Conservation (phyloP, 345 rosid species). For the Litchi chinensis region DNA sequence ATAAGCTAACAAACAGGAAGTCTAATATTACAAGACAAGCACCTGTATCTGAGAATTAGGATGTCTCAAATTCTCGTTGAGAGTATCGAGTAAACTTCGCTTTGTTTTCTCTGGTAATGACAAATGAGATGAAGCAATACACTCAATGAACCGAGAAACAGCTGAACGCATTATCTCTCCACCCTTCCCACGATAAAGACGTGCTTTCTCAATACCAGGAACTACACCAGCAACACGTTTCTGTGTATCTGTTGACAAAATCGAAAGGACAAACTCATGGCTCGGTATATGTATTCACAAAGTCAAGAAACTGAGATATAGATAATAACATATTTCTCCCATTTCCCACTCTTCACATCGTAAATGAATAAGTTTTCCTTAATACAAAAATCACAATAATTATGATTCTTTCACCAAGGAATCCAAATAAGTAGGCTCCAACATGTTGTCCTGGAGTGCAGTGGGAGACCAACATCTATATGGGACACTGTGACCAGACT, state of each 20-base stretch:
- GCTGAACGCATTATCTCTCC: conserved; percentile 99
- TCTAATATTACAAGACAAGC: conserved; percentile 23
- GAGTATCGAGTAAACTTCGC: conserved; percentile 66
- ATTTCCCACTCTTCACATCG: neutral
- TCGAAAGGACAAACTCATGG: neutral
- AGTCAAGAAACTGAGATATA: neutral
- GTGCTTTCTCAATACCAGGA: conserved; percentile 93
- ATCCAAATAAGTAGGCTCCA: neutral
- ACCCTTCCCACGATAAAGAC: conserved; percentile 97
- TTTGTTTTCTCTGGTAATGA: conserved; percentile 68
- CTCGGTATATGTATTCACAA: neutral
- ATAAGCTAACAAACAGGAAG: conserved; percentile 17
- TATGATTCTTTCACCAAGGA: neutral
- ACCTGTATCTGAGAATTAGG: conserved; percentile 98
- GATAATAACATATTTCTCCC: neutral
- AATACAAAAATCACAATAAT: neutral
- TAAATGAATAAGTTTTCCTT: conserved; percentile 1
- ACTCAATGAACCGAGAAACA: conserved; percentile 88
- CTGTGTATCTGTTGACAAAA: conserved; percentile 58
- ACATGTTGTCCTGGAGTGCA: neutral
- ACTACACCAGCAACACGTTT: conserved; percentile 72
- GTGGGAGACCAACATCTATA: neutral
- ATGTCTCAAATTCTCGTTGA: conserved; percentile 87
- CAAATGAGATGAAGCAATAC: conserved; percentile 66
- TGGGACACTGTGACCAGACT: neutral